A percentile compares a stretch with the other conserved stretches of the same genome.
Conservation (phyloP, 768 basidiomycete genomes). For the Lentinula sp. region DNA sequence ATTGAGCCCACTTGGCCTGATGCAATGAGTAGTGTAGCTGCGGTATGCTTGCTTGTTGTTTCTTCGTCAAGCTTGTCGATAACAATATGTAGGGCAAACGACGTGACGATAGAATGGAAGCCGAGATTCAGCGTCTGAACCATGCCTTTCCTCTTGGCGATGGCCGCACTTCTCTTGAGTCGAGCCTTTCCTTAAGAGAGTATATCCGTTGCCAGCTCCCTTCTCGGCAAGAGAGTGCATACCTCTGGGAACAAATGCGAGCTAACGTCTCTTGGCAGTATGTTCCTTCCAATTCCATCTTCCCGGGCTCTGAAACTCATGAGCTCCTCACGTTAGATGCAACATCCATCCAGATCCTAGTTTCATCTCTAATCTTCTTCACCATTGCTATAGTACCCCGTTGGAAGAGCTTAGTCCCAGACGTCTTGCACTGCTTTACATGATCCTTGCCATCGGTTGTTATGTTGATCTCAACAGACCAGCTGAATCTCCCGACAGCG, state of each 20-base stretch:
- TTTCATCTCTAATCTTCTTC: slow-evolving; percentile 58
- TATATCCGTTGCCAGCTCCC: slow-evolving; percentile 55
- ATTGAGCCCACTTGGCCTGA: not conserved
- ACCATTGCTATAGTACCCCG: slow-evolving; percentile 56
- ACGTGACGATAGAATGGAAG: slow-evolving; percentile 22
- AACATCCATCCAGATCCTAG: slow-evolving; percentile 62
- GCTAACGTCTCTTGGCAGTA: slow-evolving; percentile 67
- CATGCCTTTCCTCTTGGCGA: slow-evolving; percentile 50
- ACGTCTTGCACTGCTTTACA: slow-evolving; percentile 57
- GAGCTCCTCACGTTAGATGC: slow-evolving; percentile 29
- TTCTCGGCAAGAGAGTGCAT: slow-evolving; percentile 46
- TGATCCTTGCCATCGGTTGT: slow-evolving; percentile 66
- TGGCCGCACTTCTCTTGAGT: slow-evolving; percentile 36
- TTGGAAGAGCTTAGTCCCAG: slow-evolving; percentile 51
- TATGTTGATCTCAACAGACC: slow-evolving; percentile 52
- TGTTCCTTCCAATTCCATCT: slow-evolving; percentile 13
- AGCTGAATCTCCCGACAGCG: slow-evolving; percentile 47
- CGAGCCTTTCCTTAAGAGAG: slow-evolving; percentile 48
- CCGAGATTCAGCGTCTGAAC: slow-evolving; percentile 46
- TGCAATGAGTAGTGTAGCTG: not conserved
- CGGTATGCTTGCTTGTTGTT: not conserved
- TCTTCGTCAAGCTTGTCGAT: slow-evolving; percentile 7
- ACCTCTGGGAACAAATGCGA: slow-evolving; percentile 57
- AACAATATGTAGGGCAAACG: slow-evolving; percentile 1
- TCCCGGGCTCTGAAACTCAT: not conserved